These are phyloP conservation scores for Lactarius pseudohatsudake DNA, from an alignment of 768 basidiomycete species.

Conservation along the genomic window DNA sequence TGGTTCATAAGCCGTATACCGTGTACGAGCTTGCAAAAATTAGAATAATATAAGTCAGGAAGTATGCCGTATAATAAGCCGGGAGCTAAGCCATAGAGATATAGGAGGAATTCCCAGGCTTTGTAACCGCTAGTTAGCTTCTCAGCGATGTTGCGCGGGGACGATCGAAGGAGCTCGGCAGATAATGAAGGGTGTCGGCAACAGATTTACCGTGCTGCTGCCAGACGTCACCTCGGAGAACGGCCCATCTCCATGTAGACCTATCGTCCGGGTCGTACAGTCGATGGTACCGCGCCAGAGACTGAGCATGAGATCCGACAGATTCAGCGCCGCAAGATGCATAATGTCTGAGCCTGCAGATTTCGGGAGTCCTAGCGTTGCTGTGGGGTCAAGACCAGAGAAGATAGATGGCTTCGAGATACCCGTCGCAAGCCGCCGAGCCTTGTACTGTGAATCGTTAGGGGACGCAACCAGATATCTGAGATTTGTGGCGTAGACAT, in stretches of 20 bases:
- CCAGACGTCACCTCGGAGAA: conserved; percentile 35
- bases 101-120: conserved; percentile 33
- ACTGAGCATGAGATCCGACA: conserved; percentile 37
- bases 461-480: conserved; percentile 26
- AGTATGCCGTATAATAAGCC: conserved; percentile 33
- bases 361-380: conserved; percentile 33
- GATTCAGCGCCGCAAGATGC: conserved; percentile 42
- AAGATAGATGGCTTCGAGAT: conserved; percentile 42
- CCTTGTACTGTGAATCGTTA: conserved; percentile 34
- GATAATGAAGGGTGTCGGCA: conserved; percentile 32
- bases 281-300: conserved; percentile 37
- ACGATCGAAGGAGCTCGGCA: conserved; percentile 44
- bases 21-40: conserved; percentile 35
- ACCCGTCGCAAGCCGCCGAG: conserved; percentile 35
- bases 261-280: conserved; percentile 32
- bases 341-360: conserved; percentile 41
- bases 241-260: conserved; percentile 37
- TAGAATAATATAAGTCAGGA: conserved; percentile 30
- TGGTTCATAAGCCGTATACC: conserved; percentile 32
- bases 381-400: conserved; percentile 30
- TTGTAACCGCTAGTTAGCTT: conserved; percentile 41
- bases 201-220: conserved; percentile 38
- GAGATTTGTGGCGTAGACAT: conserved; percentile 31
- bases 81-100: conserved; percentile 33
- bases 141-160: conserved; percentile 43